Evolutionary conservation across 2,329 filamentous ascomycete genomes (phyloP).

Genomic region (Stachybotrys chartarum): DNA sequence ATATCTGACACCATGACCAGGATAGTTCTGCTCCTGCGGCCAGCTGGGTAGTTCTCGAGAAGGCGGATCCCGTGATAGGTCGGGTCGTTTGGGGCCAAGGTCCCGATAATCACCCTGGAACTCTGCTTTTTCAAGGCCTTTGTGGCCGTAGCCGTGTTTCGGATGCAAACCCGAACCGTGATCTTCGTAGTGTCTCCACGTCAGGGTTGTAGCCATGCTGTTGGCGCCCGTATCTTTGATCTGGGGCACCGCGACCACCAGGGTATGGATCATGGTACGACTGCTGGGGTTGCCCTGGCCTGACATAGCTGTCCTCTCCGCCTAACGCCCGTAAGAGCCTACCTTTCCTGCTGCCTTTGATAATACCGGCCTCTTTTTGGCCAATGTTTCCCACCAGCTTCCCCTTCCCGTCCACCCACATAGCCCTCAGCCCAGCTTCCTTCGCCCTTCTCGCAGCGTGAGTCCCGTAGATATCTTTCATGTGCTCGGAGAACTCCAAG

Average conservation of each 20-base stretch:
- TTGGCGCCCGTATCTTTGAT: not conserved
- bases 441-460: not conserved
- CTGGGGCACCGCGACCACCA: not conserved
- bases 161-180: not conserved
- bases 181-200: not conserved
- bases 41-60: not conserved
- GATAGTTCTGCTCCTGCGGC: not conserved
- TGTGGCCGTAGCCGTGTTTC: not conserved
- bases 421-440: not conserved
- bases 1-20: not conserved
- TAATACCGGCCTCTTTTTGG: not conserved
- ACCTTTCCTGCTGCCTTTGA: not conserved
- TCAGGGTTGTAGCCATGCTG: not conserved
- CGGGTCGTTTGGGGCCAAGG: not conserved
- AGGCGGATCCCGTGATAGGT: not conserved
- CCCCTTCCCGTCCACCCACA: not conserved
- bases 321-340: not conserved
- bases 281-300: not conserved
- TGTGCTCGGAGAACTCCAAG: conserved; percentile 9
- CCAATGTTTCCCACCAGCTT: not conserved
- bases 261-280: not conserved
- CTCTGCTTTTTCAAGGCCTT: not conserved
- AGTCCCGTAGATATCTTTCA: not conserved
- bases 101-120: not conserved
- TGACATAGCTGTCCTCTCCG: not conserved